Conservation (phyloP, 192 early-diverging fungal genomes). For the Umbelopsis ramanniana region DNA sequence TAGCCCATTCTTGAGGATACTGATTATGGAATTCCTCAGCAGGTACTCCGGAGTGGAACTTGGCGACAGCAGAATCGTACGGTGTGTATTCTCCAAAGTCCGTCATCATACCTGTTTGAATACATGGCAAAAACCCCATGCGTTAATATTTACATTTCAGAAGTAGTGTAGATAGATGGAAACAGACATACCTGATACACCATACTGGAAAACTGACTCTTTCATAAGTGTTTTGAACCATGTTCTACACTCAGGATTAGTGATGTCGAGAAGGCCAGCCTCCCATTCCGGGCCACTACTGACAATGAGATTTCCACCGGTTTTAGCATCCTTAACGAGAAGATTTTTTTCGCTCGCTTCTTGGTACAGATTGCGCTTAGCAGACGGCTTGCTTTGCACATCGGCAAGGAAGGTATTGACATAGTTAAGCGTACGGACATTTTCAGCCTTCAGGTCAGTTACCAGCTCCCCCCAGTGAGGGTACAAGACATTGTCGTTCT, state of each 20-base stretch:
- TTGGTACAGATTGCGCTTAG: conserved; percentile 34
- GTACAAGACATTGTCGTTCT: conserved; percentile 39
- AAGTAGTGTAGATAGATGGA: neutral
- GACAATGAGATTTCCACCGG: conserved; percentile 17
- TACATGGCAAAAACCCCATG: neutral
- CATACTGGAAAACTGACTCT: conserved; percentile 31
- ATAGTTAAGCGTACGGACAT: conserved; percentile 33
- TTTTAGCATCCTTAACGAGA: conserved; percentile 25
- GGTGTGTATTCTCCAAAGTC: conserved; percentile 48
- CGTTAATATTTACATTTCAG: neutral
- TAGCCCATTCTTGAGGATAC: conserved; percentile 44
- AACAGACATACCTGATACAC: conserved; percentile 30
- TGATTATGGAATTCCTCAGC: conserved; percentile 39
- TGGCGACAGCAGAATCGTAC: conserved; percentile 6
- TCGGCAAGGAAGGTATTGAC: conserved; percentile 44
- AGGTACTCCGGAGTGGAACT: conserved; percentile 26
- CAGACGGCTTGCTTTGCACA: conserved; percentile 23
- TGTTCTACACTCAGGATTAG: conserved; percentile 38
- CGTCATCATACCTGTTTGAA: conserved; percentile 35
- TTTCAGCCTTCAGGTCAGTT: conserved; percentile 10
- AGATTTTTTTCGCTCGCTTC: conserved; percentile 37
- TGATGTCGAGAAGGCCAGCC: conserved; percentile 43
- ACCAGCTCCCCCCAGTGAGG: conserved; percentile 38
- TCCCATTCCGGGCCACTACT: conserved; percentile 31
- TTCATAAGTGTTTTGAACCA: conserved; percentile 48